Conservation (phyloP, 306 rosid species). For the Biancaea sappan region DNA sequence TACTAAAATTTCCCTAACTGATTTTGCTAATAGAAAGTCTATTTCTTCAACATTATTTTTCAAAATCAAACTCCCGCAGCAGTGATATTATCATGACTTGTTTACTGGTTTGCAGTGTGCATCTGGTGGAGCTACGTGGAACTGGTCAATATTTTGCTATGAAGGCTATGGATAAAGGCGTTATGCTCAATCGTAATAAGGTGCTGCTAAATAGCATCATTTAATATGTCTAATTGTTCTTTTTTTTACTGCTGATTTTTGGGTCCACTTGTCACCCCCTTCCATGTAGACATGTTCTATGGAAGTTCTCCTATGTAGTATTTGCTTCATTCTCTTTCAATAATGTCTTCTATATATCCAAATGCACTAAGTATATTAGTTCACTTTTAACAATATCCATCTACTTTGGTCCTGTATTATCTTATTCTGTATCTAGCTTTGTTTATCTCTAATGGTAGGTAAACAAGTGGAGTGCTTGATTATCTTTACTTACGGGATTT, state of each 20-base stretch:
- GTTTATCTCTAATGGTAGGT: neutral
- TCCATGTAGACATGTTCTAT: neutral
- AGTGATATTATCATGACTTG: neutral
- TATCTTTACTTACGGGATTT: slow-evolving; percentile 4
- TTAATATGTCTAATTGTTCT: neutral
- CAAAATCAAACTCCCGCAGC: neutral
- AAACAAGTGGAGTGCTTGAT: slow-evolving; percentile 2
- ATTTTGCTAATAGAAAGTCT: neutral
- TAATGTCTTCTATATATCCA: neutral
- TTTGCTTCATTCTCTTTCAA: neutral
- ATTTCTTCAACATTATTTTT: neutral
- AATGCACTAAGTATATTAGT: neutral
- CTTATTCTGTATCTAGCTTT: neutral
- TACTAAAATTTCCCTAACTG: neutral
- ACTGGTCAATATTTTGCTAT: slow-evolving; percentile 78
- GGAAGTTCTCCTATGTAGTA: neutral
- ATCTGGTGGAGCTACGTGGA: slow-evolving; percentile 86
- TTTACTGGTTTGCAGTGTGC: slow-evolving; percentile 65
- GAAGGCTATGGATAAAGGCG: slow-evolving; percentile 95
- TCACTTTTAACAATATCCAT: neutral
- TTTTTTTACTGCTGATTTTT: neutral
- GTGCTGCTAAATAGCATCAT: slow-evolving; percentile 39
- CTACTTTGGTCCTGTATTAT: neutral
- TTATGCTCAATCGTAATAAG: slow-evolving; percentile 97
- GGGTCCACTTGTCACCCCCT: neutral